These are phyloP conservation scores for Podaxis sp. DNA, from an alignment of 768 basidiomycete genomes.

Conservation along the genomic window DNA sequence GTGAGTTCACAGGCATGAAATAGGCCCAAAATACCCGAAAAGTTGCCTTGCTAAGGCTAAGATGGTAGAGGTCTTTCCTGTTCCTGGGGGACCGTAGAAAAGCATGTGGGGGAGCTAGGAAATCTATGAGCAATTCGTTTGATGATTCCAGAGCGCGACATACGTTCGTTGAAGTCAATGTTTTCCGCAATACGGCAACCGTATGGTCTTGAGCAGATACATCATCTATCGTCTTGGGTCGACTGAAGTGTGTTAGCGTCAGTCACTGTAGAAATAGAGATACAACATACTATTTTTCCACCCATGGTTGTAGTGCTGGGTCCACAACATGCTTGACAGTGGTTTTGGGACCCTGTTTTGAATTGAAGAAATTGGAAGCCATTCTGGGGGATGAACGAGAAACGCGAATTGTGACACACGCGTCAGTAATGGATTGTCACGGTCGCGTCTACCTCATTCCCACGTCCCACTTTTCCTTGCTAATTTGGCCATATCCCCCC, in stretches of 20 bases:
- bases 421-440: slow-evolving; percentile 27
- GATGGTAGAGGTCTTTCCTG: slow-evolving; percentile 98
- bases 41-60: slow-evolving; percentile 91
- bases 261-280: background rate
- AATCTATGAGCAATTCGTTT: slow-evolving; percentile 16
- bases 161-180: slow-evolving; percentile 91
- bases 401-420: slow-evolving; percentile 24
- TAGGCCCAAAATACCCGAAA: slow-evolving; percentile 64
- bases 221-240: slow-evolving; percentile 97
- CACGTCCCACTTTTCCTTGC: slow-evolving; percentile 24
- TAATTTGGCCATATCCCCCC: slow-evolving; percentile 19
- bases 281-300: slow-evolving; percentile 89
- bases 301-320: slow-evolving; percentile 85
- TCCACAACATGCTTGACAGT: slow-evolving; percentile 47
- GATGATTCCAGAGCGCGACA: background rate
- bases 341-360: slow-evolving; percentile 42
- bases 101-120: slow-evolving; percentile 97
- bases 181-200: slow-evolving; percentile 87
- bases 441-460: slow-evolving; percentile 34
- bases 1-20: background rate
- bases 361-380: slow-evolving; percentile 60
- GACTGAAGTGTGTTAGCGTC: slow-evolving; percentile 44
- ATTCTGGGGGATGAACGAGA: slow-evolving; percentile 32
- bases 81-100: slow-evolving; percentile 98
- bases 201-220: slow-evolving; percentile 98